Evolutionary conservation across 257 asterid species (phyloP), one percentile per base, ranked within the genome.

Genomic region (Fraxinus pennsylvanica): DNA sequence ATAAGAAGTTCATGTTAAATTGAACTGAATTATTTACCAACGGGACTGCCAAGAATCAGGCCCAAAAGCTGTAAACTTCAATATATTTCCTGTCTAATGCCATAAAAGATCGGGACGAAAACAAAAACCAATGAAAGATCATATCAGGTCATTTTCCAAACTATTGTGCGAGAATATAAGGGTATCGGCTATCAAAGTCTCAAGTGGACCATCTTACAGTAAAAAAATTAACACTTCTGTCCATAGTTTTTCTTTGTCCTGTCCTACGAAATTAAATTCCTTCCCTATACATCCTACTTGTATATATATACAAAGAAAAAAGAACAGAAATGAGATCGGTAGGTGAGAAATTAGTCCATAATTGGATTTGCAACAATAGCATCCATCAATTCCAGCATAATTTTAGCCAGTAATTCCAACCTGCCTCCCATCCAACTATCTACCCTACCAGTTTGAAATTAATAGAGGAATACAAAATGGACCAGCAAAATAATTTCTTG

Each of bases 361-460:
- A 66, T 32, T 71, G 12, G 67, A n/a, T 59, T 57, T 59, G 29
- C 4, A 59, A 59, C 13, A 8, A 59, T 7, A 59, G 29, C 67
- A 59, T 59, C 67, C 6, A 59, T 59, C 67, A 57, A 54, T 76
- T 76, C 71, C 33, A 57, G 10, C 43, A 30, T 5, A 72, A 41
- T 59, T 41, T 17, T 65, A 69, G 30, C 72, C 36, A 57, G n/a
- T 67, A 71, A 72, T 80, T 67, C 52, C 68, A 61, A 59, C 17
- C 25, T 27, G 50, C 77, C 27, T 67, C 74, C 43, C 72, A 74
- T 80, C 81, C 71, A 74, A 75, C 80, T 14, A 82, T 59, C 14
- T 59, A 59, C 67, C 84, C 83, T 78, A 81, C 65, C 43, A 70
- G 39, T 45, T 75, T 57, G 43, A 67, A 72, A 41, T 50, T 41